Conservation (phyloP, 768 basidiomycete genomes). For the Kockovaella imperatae region DNA sequence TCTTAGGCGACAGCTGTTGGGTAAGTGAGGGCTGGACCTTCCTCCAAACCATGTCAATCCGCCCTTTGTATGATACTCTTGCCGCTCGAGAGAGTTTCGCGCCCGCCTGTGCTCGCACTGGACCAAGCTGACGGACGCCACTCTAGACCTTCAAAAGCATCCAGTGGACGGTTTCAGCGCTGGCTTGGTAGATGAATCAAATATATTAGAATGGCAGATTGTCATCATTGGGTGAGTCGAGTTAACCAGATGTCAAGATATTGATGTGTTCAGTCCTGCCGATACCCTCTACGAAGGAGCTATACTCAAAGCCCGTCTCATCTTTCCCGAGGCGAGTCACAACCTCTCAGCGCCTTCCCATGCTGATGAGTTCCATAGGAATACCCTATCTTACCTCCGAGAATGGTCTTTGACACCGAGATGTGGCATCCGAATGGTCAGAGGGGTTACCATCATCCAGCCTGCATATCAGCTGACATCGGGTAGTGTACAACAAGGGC, state of each 20-base stretch:
- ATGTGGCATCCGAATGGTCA: constrained; percentile 51
- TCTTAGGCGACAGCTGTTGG: constrained; percentile 38
- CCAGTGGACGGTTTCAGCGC: constrained; percentile 97
- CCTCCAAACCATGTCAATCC: background rate
- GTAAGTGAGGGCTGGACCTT: constrained; percentile 9
- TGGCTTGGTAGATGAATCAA: constrained; percentile 91
- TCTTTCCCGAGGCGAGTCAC: constrained; percentile 59
- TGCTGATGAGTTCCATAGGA: constrained; percentile 47
- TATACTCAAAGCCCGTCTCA: constrained; percentile 81
- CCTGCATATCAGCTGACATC: background rate
- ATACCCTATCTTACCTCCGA: constrained; percentile 83
- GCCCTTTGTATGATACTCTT: too few species aligned
- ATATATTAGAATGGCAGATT: constrained; percentile 94
- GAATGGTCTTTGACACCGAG: constrained; percentile 57
- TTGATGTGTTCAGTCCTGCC: constrained; percentile 50
- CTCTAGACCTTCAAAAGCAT: constrained; percentile 71
- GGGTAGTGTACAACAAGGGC: constrained; percentile 46
- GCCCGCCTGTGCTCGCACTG: background rate
- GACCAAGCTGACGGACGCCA: background rate
- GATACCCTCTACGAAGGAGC: constrained; percentile 97
- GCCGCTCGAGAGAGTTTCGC: too few species aligned
- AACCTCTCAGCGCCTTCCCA: background rate
- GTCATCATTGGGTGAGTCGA: constrained; percentile 73
- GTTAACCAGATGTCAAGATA: background rate
- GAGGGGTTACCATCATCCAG: constrained; percentile 2